phyloP scores from a whole-genome alignment of 495 filamentous ascomycete species.

The Cairneyella variabilis region DNA sequence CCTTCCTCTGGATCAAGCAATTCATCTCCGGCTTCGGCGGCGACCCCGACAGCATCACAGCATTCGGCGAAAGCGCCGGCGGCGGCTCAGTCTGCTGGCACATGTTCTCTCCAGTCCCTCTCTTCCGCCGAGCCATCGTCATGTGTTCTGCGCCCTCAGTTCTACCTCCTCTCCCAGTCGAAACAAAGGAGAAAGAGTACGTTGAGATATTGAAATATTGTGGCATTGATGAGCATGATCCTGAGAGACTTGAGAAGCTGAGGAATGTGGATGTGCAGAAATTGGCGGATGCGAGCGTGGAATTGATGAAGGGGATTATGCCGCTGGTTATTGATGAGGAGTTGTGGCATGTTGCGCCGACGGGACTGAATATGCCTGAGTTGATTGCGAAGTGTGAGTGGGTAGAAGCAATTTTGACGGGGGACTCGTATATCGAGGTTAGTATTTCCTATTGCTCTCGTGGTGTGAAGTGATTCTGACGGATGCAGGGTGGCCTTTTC shows the following conservation, averaged over 20 bases:
- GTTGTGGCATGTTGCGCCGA: not conserved
- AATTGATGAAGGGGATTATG: not conserved
- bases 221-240: not conserved
- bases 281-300: not conserved
- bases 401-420: not conserved
- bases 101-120: not conserved
- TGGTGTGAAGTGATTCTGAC: too few relatives aligned
- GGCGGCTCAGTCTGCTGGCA: not conserved
- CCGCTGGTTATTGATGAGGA: not conserved
- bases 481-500: not conserved
- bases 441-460: not conserved
- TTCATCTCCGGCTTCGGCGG: constrained; percentile 38
- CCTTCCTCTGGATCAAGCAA: constrained; percentile 40
- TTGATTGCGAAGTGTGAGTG: not conserved
- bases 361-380: not conserved
- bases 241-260: not conserved
- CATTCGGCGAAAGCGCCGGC: constrained; percentile 49
- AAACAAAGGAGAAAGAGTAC: not conserved
- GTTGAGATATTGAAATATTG: not conserved
- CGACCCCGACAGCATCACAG: constrained; percentile 31
- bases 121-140: not conserved
- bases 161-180: not conserved
- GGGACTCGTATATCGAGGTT: not conserved
- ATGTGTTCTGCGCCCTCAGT: not conserved
- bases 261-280: not conserved